Percentiles rank a stretch among this genome's conserved stretches.
phyloP scores from a whole-genome alignment of 495 filamentous ascomycete species.

The Lichenothelia convexa region DNA sequence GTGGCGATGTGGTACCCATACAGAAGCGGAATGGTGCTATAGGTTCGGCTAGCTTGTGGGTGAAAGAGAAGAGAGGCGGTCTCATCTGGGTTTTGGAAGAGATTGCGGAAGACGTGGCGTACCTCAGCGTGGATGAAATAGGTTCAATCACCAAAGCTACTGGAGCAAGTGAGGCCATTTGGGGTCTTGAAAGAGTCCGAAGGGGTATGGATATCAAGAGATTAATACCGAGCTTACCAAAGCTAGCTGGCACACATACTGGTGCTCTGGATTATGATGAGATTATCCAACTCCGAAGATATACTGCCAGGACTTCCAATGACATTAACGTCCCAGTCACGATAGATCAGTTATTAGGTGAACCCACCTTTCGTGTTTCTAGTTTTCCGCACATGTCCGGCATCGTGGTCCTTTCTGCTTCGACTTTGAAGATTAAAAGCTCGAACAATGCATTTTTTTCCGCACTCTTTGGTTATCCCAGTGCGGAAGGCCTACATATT shows the following conservation, averaged over 20 bases:
- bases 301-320: constrained; percentile 58
- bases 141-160: constrained; percentile 47
- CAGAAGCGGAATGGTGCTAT: constrained; percentile 82
- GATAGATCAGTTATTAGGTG: constrained; percentile 45
- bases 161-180: constrained; percentile 58
- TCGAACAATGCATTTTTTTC: constrained; percentile 89
- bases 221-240: constrained; percentile 67
- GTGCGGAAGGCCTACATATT: constrained; percentile 61
- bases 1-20: constrained; percentile 93
- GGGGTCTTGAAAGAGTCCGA: constrained; percentile 50
- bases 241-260: constrained; percentile 37
- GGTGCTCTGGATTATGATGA: constrained; percentile 55
- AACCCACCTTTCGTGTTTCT: constrained; percentile 55
- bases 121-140: constrained; percentile 50
- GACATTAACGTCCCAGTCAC: constrained; percentile 62
- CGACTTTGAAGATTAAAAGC: constrained; percentile 62
- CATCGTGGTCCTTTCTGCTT: constrained; percentile 72
- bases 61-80: constrained; percentile 87
- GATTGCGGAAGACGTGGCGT: constrained; percentile 82
- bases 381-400: constrained; percentile 95
- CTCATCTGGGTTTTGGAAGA: constrained; percentile 97
- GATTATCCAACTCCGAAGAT: constrained; percentile 51
- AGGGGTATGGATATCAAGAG: constrained; percentile 52
- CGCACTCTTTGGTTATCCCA: constrained; percentile 73
- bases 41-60: constrained; percentile 89